Percentiles rank a stretch among this genome's conserved stretches.
These are phyloP conservation scores for Didymella segeticola DNA, from an alignment of 2,329 filamentous ascomycete genomes.

Conservation along the genomic window DNA sequence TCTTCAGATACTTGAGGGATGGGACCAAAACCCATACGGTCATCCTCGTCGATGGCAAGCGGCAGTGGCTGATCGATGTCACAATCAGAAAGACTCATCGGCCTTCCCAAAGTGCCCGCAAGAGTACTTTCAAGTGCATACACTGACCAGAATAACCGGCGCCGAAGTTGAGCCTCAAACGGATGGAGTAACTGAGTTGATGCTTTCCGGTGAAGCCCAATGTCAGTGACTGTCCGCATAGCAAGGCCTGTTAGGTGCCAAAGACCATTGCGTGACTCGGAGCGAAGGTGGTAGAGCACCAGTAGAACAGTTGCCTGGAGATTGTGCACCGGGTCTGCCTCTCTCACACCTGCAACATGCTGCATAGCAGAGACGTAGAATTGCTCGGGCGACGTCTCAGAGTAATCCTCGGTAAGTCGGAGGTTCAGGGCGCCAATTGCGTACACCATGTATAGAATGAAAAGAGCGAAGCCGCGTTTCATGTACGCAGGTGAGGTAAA, in stretches of 20 bases:
- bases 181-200: slow-evolving; percentile 52
- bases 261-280: slow-evolving; percentile 58
- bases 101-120: slow-evolving; percentile 59
- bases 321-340: slow-evolving; percentile 58
- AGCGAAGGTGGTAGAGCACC: slow-evolving; percentile 60
- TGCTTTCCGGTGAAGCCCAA: slow-evolving; percentile 59
- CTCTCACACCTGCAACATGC: slow-evolving; percentile 57
- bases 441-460: slow-evolving; percentile 61
- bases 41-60: slow-evolving; percentile 52
- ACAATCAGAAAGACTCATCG: slow-evolving; percentile 59
- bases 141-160: slow-evolving; percentile 61
- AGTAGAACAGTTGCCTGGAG: slow-evolving; percentile 61
- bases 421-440: slow-evolving; percentile 60
- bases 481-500: slow-evolving; percentile 15
- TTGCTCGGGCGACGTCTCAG: slow-evolving; percentile 49
- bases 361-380: slow-evolving; percentile 60
- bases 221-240: slow-evolving; percentile 61
- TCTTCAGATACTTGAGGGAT: background rate
- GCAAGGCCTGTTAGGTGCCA: slow-evolving; percentile 64
- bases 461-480: slow-evolving; percentile 55
- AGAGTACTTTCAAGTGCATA: slow-evolving; percentile 60
- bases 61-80: slow-evolving; percentile 60
- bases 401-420: slow-evolving; percentile 56
- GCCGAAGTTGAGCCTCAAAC: slow-evolving; percentile 54
- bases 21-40: slow-evolving; percentile 26